Conservation (phyloP, 163 green algal genomes). For the Chlorella variabilis region DNA sequence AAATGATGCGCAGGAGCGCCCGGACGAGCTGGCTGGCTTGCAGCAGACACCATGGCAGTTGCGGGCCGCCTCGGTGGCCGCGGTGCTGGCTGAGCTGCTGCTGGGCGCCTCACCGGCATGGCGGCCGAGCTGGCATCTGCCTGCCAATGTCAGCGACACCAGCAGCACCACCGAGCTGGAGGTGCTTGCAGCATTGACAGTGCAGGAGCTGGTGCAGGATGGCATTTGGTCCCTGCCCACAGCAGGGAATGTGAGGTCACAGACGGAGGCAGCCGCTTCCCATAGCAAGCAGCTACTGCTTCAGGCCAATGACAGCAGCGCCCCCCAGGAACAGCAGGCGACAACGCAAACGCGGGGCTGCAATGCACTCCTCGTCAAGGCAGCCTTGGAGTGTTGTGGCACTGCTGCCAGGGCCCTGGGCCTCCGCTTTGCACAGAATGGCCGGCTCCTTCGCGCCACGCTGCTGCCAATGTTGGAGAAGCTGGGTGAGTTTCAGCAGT, state of each 20-base stretch:
- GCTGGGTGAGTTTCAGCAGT: conserved; percentile 54
- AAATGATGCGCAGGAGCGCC: too few species aligned
- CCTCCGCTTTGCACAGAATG: conserved; percentile 48
- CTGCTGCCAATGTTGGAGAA: conserved; percentile 83
- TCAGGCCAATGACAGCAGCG: not conserved
- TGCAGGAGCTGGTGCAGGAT: conserved; percentile 49
- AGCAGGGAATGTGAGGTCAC: not conserved
- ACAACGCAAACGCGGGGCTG: conserved; percentile 60
- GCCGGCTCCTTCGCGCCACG: conserved; percentile 60
- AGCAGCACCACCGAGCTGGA: conserved; percentile 44
- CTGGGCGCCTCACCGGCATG: conserved; percentile 69
- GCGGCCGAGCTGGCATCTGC: conserved; percentile 23
- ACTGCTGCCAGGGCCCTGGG: conserved; percentile 55
- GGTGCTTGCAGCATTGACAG: conserved; percentile 20
- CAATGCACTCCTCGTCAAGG: conserved; percentile 72
- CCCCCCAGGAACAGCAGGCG: not conserved
- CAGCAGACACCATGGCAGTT: conserved; percentile 60
- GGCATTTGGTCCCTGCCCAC: conserved; percentile 58
- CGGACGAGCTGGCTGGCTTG: not conserved
- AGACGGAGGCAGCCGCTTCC: not conserved
- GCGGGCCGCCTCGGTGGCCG: conserved; percentile 55
- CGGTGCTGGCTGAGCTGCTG: conserved; percentile 65
- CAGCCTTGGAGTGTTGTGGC: conserved; percentile 65
- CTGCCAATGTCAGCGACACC: not conserved
- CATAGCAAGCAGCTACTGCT: not conserved